These are phyloP conservation scores for Friedmanniomyces simplex DNA, from an alignment of 495 filamentous ascomycete genomes.

Conservation along the genomic window DNA sequence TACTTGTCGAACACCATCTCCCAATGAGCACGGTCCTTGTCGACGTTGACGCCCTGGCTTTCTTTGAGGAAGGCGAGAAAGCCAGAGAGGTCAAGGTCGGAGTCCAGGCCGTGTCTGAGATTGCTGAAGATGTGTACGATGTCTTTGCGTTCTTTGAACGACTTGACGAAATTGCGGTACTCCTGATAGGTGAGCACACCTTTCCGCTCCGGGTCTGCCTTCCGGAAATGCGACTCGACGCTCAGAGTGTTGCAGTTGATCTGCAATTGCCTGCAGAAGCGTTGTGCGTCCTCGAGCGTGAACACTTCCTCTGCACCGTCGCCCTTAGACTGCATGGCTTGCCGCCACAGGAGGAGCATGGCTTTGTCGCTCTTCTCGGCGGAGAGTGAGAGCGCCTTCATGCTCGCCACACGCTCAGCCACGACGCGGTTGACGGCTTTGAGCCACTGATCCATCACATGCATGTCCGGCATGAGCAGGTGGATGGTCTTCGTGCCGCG, in stretches of 20 bases:
- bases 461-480: conserved; percentile 61
- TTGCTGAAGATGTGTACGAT: conserved; percentile 57
- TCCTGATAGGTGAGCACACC: conserved; percentile 61
- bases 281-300: conserved; percentile 64
- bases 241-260: conserved; percentile 73
- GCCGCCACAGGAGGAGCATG: conserved; percentile 58
- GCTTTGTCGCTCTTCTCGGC: conserved; percentile 64
- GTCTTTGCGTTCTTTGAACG: conserved; percentile 76
- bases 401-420: conserved; percentile 74
- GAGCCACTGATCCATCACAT: conserved; percentile 66
- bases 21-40: conserved; percentile 55
- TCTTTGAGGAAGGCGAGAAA: conserved; percentile 68
- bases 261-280: conserved; percentile 74
- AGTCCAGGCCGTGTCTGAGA: conserved; percentile 39
- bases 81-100: conserved; percentile 49
- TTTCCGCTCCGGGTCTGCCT: conserved; percentile 51
- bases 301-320: conserved; percentile 54
- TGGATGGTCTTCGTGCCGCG: conserved; percentile 68
- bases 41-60: conserved; percentile 65
- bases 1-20: conserved; percentile 63
- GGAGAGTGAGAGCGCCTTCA: conserved; percentile 65
- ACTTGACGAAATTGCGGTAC: conserved; percentile 69
- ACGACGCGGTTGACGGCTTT: conserved; percentile 67
- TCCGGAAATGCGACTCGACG: conserved; percentile 63
- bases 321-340: conserved; percentile 65